Conservation (phyloP, 805 yeast genomes). For the Metschnikowia gelsemii region DNA sequence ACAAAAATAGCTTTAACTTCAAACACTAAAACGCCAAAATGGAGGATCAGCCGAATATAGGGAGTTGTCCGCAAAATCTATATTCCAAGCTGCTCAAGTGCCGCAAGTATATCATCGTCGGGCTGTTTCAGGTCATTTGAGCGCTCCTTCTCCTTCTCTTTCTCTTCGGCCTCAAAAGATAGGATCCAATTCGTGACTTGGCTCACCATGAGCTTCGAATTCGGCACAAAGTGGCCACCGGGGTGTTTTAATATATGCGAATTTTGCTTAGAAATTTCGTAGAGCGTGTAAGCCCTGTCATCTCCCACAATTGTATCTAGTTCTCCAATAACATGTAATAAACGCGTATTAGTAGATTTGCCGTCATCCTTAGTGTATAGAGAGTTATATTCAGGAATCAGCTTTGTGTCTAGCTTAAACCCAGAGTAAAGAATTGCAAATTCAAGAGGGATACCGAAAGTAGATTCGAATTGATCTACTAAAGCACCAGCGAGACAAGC, state of each 20-base stretch:
- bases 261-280: constrained; percentile 38
- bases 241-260: constrained; percentile 77
- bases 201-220: constrained; percentile 54
- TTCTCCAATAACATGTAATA: constrained; percentile 81
- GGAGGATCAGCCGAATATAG: too few relatives aligned
- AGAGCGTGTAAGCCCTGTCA: constrained; percentile 63
- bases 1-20: not conserved
- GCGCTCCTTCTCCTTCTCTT: constrained; percentile 27
- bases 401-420: constrained; percentile 34
- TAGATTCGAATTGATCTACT: constrained; percentile 54
- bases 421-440: constrained; percentile 81
- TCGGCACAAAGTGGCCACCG: constrained; percentile 97
- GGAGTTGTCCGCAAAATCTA: too few relatives aligned
- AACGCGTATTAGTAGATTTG: constrained; percentile 23
- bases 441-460: constrained; percentile 53
- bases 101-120: too few relatives aligned
- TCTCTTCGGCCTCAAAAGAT: constrained; percentile 15
- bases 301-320: constrained; percentile 82
- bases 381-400: constrained; percentile 25
- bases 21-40: too few relatives aligned
- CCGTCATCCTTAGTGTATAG: constrained; percentile 25
- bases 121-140: too few relatives aligned
- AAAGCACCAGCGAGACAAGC: constrained; percentile 81
- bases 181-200: constrained; percentile 44
- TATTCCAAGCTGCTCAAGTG: constrained; percentile 37